phyloP scores from a whole-genome alignment of 2,329 filamentous ascomycete genomes.

The Xylaria sp. region DNA sequence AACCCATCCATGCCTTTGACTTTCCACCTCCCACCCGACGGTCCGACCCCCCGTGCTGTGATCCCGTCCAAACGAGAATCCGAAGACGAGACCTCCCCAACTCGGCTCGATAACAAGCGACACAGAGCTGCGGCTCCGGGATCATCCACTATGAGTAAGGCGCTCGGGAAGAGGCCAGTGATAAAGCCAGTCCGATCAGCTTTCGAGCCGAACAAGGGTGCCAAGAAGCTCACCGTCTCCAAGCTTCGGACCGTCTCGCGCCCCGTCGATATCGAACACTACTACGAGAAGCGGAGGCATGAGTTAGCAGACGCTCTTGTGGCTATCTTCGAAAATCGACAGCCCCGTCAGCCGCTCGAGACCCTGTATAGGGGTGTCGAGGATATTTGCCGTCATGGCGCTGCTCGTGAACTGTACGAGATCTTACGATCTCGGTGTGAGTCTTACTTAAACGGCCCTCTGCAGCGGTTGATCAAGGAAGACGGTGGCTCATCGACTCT shows the following conservation, averaged over 20 bases:
- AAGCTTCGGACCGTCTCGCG: constrained; percentile 77
- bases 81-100: constrained; percentile 24
- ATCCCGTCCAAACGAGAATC: constrained; percentile 47
- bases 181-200: constrained; percentile 55
- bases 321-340: constrained; percentile 75
- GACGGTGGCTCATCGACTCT: constrained; percentile 66
- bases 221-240: constrained; percentile 92
- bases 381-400: constrained; percentile 85
- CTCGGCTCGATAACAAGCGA: constrained; percentile 42
- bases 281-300: constrained; percentile 79
- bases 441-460: constrained; percentile 70
- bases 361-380: constrained; percentile 91
- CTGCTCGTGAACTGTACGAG: constrained; percentile 74
- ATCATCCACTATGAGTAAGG: constrained; percentile 38
- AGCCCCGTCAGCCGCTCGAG: constrained; percentile 80
- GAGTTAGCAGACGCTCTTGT: constrained; percentile 80
- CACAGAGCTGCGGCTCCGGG: constrained; percentile 32
- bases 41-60: constrained; percentile 40
- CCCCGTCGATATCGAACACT: constrained; percentile 74
- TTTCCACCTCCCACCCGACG: constrained; percentile 43
- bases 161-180: constrained; percentile 43
- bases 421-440: constrained; percentile 75
- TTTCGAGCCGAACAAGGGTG: constrained; percentile 80
- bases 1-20: constrained; percentile 47
- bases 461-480: constrained; percentile 67